Percentiles rank a stretch among this genome's conserved stretches.
Evolutionary conservation across 495 filamentous ascomycete species (phyloP).

Genomic region (Daldinia bambusicola): DNA sequence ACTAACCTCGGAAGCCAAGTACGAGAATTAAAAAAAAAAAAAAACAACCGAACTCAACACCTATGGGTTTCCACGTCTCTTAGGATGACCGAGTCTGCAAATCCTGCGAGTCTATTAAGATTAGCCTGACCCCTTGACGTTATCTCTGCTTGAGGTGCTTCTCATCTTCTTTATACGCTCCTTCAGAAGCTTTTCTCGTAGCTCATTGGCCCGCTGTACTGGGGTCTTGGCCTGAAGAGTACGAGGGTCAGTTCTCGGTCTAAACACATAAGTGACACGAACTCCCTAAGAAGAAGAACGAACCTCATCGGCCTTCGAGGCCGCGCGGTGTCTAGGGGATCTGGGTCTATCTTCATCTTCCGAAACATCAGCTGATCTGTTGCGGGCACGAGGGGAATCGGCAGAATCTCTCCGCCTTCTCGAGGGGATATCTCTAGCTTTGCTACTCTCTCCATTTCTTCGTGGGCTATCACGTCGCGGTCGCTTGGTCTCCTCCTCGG

Average conservation of each 20-base stretch:
- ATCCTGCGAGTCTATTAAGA: slow-evolving; percentile 48
- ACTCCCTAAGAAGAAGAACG: slow-evolving; percentile 52
- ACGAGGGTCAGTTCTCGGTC: slow-evolving; percentile 44
- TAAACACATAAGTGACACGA: slow-evolving; percentile 31
- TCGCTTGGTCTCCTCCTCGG: slow-evolving; percentile 50
- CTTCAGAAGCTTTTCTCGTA: slow-evolving; percentile 72
- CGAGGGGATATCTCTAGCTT: slow-evolving; percentile 51
- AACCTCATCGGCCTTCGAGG: slow-evolving; percentile 54
- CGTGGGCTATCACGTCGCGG: slow-evolving; percentile 33
- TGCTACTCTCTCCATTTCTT: slow-evolving; percentile 35
- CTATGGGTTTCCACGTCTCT: slow-evolving; percentile 12
- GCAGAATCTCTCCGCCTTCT: slow-evolving; percentile 54
- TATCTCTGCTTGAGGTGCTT: slow-evolving; percentile 59
- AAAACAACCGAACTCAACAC: slow-evolving; percentile 10
- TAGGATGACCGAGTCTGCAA: slow-evolving; percentile 24
- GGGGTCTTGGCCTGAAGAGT: slow-evolving; percentile 54
- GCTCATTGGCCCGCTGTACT: slow-evolving; percentile 62
- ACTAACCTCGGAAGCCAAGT: slow-evolving; percentile 38
- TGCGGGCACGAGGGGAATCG: slow-evolving; percentile 52
- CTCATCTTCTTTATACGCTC: slow-evolving; percentile 75
- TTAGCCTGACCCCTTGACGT: slow-evolving; percentile 60
- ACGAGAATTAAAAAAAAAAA: slow-evolving; percentile 17
- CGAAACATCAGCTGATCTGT: slow-evolving; percentile 71
- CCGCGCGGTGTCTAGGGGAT: slow-evolving; percentile 47
- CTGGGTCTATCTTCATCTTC: slow-evolving; percentile 64